Evolutionary conservation across 2,329 filamentous ascomycete genomes (phyloP), one percentile per base, ranked within the genome.

Genomic region (Cryphonectria japonica): DNA sequence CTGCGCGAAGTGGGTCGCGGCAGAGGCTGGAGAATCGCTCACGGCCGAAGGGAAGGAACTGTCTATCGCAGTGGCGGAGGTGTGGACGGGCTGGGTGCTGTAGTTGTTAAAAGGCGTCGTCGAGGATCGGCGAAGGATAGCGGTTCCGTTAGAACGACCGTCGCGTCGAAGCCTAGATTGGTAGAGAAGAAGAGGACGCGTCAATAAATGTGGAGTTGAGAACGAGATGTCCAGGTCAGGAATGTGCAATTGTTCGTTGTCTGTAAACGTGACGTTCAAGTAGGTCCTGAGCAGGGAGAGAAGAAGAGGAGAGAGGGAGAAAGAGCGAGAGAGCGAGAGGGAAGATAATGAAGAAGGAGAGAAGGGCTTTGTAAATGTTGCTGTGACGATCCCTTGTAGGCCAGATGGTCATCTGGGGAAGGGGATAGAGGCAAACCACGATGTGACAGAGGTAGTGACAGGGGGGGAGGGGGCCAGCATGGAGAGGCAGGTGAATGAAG

Each of bases 121-220:
- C 63, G 89, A 90, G 62, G 88, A 83, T 76, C 89, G 87, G 78
- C 89, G 88, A 77, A 91, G 88, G 73, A 89, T 91, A 67, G 90
- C 81, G 41, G 89, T 91, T 59, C 89, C 89, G 77, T 91, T 91
- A 34, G 85, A 84, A 75, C 87, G 86, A 73, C 84, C 86, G 71
- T 88, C 86, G 77, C 85, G 84, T 78, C 89, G 86, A 74, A 86
- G 82, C 89, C 89, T 91, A 63, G 34, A 41, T 54, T 54, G 60
- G n/a, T 67, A 41, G n/a, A 64, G 61, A 63, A n/a, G 54, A 6
- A 43, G 46, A 71, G 26, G 52, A 37, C 64, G 63, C 60, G 67
- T 75, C 68, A 69, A 68, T 71, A 64, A 13, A 43, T 39, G n/a
- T 14, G n/a, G n/a, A 26, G 22, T 13, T 29, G 26, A n/a, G 37